These are phyloP conservation scores for Pinus albicaulis DNA, from an alignment of 75 land plant species.

Conservation along the genomic window DNA sequence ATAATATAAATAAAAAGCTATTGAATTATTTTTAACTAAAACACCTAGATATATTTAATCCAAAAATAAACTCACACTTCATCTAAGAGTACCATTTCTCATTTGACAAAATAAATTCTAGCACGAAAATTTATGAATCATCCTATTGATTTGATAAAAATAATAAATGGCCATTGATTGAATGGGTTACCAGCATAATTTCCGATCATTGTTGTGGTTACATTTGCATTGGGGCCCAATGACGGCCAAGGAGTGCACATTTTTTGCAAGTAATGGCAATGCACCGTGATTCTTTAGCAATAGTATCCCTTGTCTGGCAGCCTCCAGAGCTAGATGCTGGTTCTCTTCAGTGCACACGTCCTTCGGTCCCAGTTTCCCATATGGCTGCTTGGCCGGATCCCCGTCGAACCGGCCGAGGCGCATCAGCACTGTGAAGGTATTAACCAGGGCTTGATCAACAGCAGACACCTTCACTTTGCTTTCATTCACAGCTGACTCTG, in stretches of 20 bases:
- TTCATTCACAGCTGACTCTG: conserved; percentile 45
- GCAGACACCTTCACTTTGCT: conserved; percentile 53
- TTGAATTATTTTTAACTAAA: too few relatives aligned
- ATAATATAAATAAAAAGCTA: too few relatives aligned
- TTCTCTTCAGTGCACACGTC: conserved; percentile 76
- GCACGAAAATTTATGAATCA: background rate
- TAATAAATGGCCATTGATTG: background rate
- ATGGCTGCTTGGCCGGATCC: conserved; percentile 53
- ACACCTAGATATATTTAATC: too few relatives aligned
- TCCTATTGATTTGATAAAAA: background rate
- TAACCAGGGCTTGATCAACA: conserved; percentile 57
- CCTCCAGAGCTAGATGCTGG: conserved; percentile 73
- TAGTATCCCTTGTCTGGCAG: conserved; percentile 83
- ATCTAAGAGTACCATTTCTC: too few relatives aligned
- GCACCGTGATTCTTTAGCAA: conserved; percentile 65
- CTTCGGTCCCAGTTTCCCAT: conserved; percentile 54
- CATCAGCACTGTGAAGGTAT: conserved; percentile 71
- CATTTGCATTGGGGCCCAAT: conserved; percentile 95
- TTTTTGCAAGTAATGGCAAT: conserved; percentile 20
- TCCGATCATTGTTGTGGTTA: conserved; percentile 77
- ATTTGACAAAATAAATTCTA: too few relatives aligned
- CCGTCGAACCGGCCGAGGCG: conserved; percentile 87
- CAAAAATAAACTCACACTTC: too few relatives aligned
- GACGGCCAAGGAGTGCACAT: conserved; percentile 55
- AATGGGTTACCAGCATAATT: conserved; percentile 62